Conservation (phyloP, 1,284 basidiomycete genomes). For the Ustilago loliicola region DNA sequence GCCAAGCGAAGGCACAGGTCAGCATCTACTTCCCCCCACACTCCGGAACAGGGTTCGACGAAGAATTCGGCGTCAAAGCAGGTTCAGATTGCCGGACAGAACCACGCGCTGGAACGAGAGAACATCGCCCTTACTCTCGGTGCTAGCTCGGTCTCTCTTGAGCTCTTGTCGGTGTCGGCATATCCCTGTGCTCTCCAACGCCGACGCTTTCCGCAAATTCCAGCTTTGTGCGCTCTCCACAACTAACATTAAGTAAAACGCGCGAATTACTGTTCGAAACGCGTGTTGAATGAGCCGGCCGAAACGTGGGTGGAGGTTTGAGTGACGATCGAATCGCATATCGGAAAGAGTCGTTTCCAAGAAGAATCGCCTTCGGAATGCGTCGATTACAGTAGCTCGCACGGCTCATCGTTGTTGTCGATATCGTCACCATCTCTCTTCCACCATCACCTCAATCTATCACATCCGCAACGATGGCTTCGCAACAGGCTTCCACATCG, state of each 20-base stretch:
- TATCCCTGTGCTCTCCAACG: conserved; percentile 1
- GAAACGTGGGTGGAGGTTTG: conserved; percentile 31
- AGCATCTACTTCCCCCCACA: not conserved
- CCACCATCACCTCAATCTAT: conserved; percentile 1
- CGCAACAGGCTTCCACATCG: conserved; percentile 46
- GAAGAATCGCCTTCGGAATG: conserved; percentile 16
- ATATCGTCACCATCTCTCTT: not conserved
- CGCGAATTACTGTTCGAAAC: not conserved
- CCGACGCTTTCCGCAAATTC: conserved; percentile 5
- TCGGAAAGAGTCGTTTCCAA: conserved; percentile 30
- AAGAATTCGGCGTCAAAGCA: too few species aligned
- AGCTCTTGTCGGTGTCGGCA: not conserved
- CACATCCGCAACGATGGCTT: conserved; percentile 37
- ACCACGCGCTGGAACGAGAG: too few species aligned
- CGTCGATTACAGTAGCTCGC: conserved; percentile 5
- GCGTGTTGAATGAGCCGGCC: conserved; percentile 17
- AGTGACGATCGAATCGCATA: conserved; percentile 29
- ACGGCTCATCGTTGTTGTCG: conserved; percentile 11
- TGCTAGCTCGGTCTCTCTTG: too few species aligned
- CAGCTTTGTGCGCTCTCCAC: not conserved
- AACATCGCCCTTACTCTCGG: not conserved
- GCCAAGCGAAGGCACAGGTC: not conserved
- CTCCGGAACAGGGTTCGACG: not conserved
- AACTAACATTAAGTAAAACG: not conserved
- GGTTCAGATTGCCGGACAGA: too few species aligned